These are phyloP conservation scores for Thuidium tamariscinum DNA, from an alignment of 225 moss, liverwort and hornwort species.

Conservation along the genomic window DNA sequence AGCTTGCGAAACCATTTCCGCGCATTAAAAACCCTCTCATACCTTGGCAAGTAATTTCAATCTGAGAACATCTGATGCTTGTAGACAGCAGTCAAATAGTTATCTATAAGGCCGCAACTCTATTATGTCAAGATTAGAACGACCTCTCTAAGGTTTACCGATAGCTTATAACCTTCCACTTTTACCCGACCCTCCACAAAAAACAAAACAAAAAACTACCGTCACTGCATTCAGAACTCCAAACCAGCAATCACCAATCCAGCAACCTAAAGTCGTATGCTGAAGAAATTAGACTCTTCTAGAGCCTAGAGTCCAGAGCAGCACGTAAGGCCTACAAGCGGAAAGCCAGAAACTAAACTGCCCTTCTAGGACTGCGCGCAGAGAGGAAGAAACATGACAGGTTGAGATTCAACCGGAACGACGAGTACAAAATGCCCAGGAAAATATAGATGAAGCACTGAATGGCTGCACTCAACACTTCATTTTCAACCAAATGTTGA, in stretches of 20 bases:
- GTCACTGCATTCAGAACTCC: constrained; percentile 14
- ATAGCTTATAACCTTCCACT: constrained; percentile 25
- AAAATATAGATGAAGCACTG: neutral
- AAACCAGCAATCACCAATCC: constrained; percentile 6
- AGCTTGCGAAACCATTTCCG: constrained; percentile 21
- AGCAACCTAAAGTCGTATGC: neutral
- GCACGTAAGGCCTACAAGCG: neutral
- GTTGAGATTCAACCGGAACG: neutral
- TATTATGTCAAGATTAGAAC: neutral
- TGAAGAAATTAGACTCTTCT: neutral
- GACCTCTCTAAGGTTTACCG: neutral
- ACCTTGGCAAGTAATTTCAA: neutral
- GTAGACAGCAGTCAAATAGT: neutral
- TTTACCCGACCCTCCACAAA: constrained; percentile 52
- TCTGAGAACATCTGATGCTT: neutral
- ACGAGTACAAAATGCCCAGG: too few relatives aligned
- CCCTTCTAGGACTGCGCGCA: neutral
- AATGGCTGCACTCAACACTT: neutral
- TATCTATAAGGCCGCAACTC: neutral
- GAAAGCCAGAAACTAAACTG: neutral
- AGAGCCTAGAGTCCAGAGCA: neutral
- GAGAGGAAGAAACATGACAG: neutral
- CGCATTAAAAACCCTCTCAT: neutral
- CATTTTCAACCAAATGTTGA: neutral
- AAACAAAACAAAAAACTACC: constrained; percentile 7